Base-by-base conservation (phyloP, 805 yeast genomes). In the Blastobotrys chiropterorum region DNA sequence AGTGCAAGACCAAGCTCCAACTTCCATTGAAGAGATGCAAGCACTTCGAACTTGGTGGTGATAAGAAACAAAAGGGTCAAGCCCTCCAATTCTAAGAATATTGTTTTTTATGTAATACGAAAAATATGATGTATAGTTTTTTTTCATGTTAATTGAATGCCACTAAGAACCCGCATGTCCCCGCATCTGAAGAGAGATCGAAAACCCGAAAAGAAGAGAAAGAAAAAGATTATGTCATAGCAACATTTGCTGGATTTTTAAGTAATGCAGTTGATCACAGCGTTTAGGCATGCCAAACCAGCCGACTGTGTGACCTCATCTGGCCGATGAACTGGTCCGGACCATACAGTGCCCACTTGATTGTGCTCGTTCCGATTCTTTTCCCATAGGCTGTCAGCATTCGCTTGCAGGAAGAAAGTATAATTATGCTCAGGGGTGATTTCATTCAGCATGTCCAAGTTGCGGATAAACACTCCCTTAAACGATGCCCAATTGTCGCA, bases 31-130 rank as follows among this genome's bases (percentile, higher is more conserved):
- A 94, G 94, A 89, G 99, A 85, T 94, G 98, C 86, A 94, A 94
- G 94, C 99, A 94, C 83, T 94, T 94, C 79, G 99, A 94, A 83
- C 90, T 94, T 75, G 99, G 99, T 85, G 99, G 99, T 83, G 99
- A 94, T 85, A 94, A 87, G 88, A 94, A 94, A 82, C 97, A 94
- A 82, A 94, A 94, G 90, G 99, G 99, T 79, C 97, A 89, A 81
- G 99, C 99, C 78, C 85, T 94, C 79, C 99, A 94, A 84, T 94
- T 94, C 80, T 94, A 86, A 86, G 77, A 66, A 63, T 38, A 16
- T 19, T 40, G 4, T 15, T 42, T 42, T 42, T 15, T 42, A 42
- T 42, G 14, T 42, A 15, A 16, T 39, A 15, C 19, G 42, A 39
- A 39, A 39, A 15, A n/a, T 21, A 22, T 21, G n/a, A 43, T 44